phyloP scores from a whole-genome alignment of 179 eudicot species.

The Amaranthus tricolor region DNA sequence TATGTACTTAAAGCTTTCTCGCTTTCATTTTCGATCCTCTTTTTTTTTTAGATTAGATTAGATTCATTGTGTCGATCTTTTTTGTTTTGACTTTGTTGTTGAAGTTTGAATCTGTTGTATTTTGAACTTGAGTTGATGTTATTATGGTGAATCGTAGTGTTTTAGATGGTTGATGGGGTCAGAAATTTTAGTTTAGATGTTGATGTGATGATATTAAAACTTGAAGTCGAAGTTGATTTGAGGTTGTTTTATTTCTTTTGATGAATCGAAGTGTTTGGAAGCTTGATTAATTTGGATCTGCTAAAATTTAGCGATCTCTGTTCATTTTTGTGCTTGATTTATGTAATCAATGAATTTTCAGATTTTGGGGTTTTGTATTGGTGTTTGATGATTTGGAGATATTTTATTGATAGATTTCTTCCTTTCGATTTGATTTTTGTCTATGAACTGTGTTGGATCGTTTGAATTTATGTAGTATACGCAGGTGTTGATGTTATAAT shows the following conservation, averaged over 20 bases:
- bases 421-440: slow-evolving; percentile 1
- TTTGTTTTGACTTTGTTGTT: neutral
- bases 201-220: neutral
- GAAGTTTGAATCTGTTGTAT: neutral
- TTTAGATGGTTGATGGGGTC: no score
- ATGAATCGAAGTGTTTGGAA: slow-evolving; percentile 1
- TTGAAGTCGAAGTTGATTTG: slow-evolving; percentile 2
- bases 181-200: neutral
- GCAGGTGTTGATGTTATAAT: neutral
- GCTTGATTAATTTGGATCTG: slow-evolving; percentile 21
- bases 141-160: no score
- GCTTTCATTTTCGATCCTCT: neutral
- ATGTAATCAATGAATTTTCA: neutral
- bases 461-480: neutral
- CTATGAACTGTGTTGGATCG: neutral
- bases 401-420: neutral
- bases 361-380: neutral
- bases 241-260: neutral
- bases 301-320: slow-evolving; percentile 15
- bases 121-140: neutral
- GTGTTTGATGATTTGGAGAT: neutral
- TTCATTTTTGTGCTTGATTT: slow-evolving; percentile 5
- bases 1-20: slow-evolving; percentile 11
- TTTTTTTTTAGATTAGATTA: neutral
- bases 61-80: neutral